Evolutionary conservation across 1,284 basidiomycete species (phyloP).

Genomic region (Ganoderma resinaceum): DNA sequence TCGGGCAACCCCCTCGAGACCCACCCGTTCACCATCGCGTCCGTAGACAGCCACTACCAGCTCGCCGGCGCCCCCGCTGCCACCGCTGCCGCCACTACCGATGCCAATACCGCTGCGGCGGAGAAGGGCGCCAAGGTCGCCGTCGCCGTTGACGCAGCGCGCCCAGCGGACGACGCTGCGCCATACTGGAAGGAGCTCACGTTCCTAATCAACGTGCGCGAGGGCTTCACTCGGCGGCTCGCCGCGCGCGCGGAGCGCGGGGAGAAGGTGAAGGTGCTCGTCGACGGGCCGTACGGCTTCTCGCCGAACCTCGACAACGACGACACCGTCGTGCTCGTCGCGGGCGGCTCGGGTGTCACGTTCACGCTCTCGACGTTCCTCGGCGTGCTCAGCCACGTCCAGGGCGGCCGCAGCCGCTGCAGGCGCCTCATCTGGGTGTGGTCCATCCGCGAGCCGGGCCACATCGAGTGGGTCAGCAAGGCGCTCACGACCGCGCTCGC

Average conservation of each 20-base stretch:
- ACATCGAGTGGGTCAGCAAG: conserved; percentile 51
- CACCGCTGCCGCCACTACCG: background rate
- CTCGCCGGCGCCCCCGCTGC: conserved; percentile 1
- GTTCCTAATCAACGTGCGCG: conserved; percentile 58
- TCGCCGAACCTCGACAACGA: conserved; percentile 52
- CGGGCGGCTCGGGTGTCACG: conserved; percentile 59
- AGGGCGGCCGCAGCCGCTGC: conserved; percentile 39
- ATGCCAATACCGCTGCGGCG: too few relatives aligned
- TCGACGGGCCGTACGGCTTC: conserved; percentile 64
- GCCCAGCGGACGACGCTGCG: conserved; percentile 13
- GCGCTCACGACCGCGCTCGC: conserved; percentile 42
- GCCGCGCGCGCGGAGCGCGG: conserved; percentile 41
- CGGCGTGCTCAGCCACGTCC: conserved; percentile 46
- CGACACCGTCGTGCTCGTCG: conserved; percentile 54
- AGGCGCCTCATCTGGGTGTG: conserved; percentile 51
- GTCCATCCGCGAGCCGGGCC: conserved; percentile 48
- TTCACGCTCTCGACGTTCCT: conserved; percentile 57
- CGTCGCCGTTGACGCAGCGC: background rate
- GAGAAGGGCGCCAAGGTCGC: conserved; percentile 11
- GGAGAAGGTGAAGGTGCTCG: conserved; percentile 45
- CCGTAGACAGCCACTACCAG: conserved; percentile 41
- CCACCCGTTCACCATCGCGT: conserved; percentile 65
- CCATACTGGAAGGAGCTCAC: conserved; percentile 49
- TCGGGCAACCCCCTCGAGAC: conserved; percentile 52
- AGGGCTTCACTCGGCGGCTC: conserved; percentile 57